Evolutionary conservation across 2,329 filamentous ascomycete species (phyloP), one percentile per base, ranked within the genome.

Genomic region (Coleophoma crateriformis): DNA sequence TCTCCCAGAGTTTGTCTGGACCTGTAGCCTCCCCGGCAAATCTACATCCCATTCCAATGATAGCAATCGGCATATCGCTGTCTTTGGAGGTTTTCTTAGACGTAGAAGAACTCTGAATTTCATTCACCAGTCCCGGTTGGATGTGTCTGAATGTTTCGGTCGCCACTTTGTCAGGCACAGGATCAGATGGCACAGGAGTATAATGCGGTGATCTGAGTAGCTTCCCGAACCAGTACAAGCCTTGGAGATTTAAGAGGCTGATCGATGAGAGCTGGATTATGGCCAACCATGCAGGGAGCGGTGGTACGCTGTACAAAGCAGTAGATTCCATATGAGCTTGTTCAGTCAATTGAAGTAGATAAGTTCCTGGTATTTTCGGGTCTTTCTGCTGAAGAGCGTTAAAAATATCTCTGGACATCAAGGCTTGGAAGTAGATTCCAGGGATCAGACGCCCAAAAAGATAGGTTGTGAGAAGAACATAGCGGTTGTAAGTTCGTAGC

Each of bases 1-100:
- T 50, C 51, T 65, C 61, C 64, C 64, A 67, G 33, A 67, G 61
- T 45, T 65, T 62, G 7, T 62, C 62, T 14, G 64, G 62, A 37
- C 59, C 65, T 13, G 61, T 57, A 8, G 65, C 61, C 50, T 61
- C 62, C 8, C 64, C 64, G 6, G 64, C 60, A 3, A 67, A 55
- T 35, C 64, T 56, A 27, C 64, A 66, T 7, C 63, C 59, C 63
- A 66, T 66, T 41, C 64, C 64, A 27, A 48, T 47, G 33, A 66
- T 62, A 17, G 64, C 64, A 38, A 67, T 61, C 32, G 64, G 40
- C 47, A 49, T 38, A 14, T 14, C 11, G 7, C 13, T n/a, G 35
- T 38, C 35, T 38, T 38, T 38, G 27, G 27, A 27, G 6, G 27
- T 10, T 7, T 7, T 27, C 27, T 27, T 27, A 10, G 27, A 7